These are phyloP conservation scores for Stemphylium vesicarium DNA, from an alignment of 2,329 filamentous ascomycete genomes.

Conservation along the genomic window DNA sequence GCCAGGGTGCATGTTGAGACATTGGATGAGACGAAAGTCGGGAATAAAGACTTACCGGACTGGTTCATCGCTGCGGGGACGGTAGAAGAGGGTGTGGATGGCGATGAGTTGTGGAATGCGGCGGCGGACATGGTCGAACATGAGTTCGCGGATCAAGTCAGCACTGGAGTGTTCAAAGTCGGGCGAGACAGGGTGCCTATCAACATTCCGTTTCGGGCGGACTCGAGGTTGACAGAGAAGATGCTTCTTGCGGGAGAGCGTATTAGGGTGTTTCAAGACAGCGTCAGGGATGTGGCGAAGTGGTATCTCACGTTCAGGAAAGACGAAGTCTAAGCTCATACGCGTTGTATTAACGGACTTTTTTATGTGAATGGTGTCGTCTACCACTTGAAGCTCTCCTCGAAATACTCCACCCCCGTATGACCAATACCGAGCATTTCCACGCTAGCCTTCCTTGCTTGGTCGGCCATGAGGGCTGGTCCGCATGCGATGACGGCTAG, in stretches of 20 bases:
- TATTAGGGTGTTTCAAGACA: slow-evolving; percentile 31
- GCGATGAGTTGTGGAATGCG: slow-evolving; percentile 29
- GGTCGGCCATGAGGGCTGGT: slow-evolving; percentile 54
- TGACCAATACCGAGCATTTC: slow-evolving; percentile 36
- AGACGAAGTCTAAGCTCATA: too few species aligned
- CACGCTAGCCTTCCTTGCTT: slow-evolving; percentile 51
- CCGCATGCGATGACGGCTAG: slow-evolving; percentile 55
- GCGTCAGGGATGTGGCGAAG: slow-evolving; percentile 34
- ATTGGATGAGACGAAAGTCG: slow-evolving; percentile 26
- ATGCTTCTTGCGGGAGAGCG: slow-evolving; percentile 26
- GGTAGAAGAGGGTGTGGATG: slow-evolving; percentile 26
- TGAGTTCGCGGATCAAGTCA: slow-evolving; percentile 24
- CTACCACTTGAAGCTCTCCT: slow-evolving; percentile 57
- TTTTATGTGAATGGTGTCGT: too few species aligned
- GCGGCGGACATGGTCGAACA: slow-evolving; percentile 30
- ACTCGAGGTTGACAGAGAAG: slow-evolving; percentile 34
- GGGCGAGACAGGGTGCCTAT: slow-evolving; percentile 33
- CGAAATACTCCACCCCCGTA: slow-evolving; percentile 52
- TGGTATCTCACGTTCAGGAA: slow-evolving; percentile 34
- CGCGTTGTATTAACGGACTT: too few species aligned
- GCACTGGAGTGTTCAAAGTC: slow-evolving; percentile 27
- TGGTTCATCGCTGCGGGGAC: slow-evolving; percentile 40
- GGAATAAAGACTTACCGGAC: slow-evolving; percentile 26
- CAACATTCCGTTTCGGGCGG: slow-evolving; percentile 44
- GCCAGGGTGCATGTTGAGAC: slow-evolving; percentile 42